Evolutionary conservation across 2,329 filamentous ascomycete species (phyloP), one percentile per base, ranked within the genome.

Genomic region (Fragosphaeria purpurea): DNA sequence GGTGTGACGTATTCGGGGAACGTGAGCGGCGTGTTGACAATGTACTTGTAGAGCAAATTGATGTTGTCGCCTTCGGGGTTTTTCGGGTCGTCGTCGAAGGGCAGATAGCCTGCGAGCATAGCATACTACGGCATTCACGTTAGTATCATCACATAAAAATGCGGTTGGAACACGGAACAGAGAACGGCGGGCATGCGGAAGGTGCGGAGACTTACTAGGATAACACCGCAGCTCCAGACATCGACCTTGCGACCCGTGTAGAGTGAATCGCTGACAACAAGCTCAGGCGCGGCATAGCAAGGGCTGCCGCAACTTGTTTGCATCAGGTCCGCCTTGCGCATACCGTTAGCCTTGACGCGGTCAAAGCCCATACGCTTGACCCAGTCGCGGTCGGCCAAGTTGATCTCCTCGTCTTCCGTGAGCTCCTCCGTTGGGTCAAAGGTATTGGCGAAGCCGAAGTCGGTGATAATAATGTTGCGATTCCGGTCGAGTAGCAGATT

Each of bases 31-130:
- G 93, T 98, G 50, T 88, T 94, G 53, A 96, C 91, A 60, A 98
- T 98, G 70, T 98, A 98, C 71, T 97, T 97, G 77, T 98, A 98
- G 33, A 98, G 75, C 9, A 98, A 77, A 65, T 98, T 98, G 72
- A 98, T 98, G 65, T 98, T 98, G 67, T 98, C 93, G 58, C 93
- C 93, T 68, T 98, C 93, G 3, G 93, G 93, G 63, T 98, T 98
- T 44, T 90, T 93, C 56, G 93, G 93, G 62, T 98, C 93, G 64
- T 98, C 93, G 61, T 98, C 93, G 62, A 98, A 98, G 4, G 93
- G 93, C 10, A 98, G 76, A 66, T 98, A 98, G 42, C 93, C 93
- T 40, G 93, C 93, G 60, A 98, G 76, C 93, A 98, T 98, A 52
- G 93, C 93, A 66, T 98, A 98, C 90, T 97, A 62, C n/a, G 10